These are phyloP conservation scores for Sclerotinia spermophila DNA, from an alignment of 2,329 filamentous ascomycete genomes.

Conservation along the genomic window DNA sequence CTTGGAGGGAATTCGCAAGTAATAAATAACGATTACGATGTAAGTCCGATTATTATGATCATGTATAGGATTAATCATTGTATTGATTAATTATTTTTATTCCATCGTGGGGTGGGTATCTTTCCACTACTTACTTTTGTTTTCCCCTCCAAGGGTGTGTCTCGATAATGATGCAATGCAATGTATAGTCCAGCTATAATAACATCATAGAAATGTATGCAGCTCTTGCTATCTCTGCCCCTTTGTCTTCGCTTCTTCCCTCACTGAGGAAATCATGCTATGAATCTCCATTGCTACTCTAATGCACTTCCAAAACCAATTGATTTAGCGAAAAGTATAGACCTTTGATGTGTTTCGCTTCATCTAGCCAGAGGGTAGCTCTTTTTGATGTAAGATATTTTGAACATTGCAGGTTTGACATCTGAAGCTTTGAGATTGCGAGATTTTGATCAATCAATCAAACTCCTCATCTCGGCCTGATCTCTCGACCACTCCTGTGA, in stretches of 20 bases:
- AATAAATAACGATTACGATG: not conserved
- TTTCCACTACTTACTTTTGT: not conserved
- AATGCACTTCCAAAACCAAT: not conserved
- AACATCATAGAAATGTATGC: conserved; percentile 2
- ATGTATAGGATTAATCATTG: not conserved
- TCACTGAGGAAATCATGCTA: not conserved
- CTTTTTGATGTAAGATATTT: not conserved
- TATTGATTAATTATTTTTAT: not conserved
- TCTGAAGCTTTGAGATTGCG: too few relatives aligned
- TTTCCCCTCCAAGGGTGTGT: not conserved
- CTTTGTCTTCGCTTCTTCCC: not conserved
- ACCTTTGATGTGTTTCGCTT: not conserved
- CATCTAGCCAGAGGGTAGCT: not conserved
- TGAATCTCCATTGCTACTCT: not conserved
- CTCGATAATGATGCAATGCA: not conserved
- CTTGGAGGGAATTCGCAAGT: fast-evolving
- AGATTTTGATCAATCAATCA: conserved; percentile 29
- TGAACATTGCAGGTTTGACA: not conserved
- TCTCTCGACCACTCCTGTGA: conserved; percentile 18
- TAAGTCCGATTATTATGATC: not conserved
- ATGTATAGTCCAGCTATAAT: not conserved
- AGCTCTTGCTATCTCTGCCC: conserved; percentile 12
- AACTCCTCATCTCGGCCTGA: conserved; percentile 33
- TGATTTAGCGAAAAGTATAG: fast-evolving
- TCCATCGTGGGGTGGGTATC: not conserved